Base-by-base conservation (phyloP, 2,329 filamentous ascomycete species). In the Pseudogymnoascus sp. region DNA sequence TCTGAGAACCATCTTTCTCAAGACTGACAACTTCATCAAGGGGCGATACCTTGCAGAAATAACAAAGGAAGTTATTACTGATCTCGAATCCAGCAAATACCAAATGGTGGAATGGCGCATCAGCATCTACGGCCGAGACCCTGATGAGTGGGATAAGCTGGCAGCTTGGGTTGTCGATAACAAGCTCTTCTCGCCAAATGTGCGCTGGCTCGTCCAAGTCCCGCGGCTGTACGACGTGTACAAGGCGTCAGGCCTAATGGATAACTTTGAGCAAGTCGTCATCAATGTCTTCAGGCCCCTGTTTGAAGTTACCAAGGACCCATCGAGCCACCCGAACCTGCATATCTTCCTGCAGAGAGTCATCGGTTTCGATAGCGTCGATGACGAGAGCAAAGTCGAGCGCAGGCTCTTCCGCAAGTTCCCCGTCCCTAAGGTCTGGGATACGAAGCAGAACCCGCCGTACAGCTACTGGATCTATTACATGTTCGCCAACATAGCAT, bases 391-490 rank as follows among this genome's bases (percentile, higher is more conserved):
- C 80, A 99, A 99, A 77, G 83, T 92, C 2, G 95, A 99, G 76
- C 87, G 93, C 29, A 88, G 95, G 19, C 83, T 97, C n/a, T 96
- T 92, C 78, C 89, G 88, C 72, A 99, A 99, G 74, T 99, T 96
- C 69, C 95, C 95, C 0, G 87, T 95, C 21, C 93, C 95, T 4
- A 89, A 87, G 66, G 86, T 87, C 62, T 99, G 95, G 95, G 84
- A 87, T 67, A 92, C 91, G 0, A 92, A 90, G 70, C 93, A 97
- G 75, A 99, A 99, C 72, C 95, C 95, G 13, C 95, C 95, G 0
- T 99, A 99, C 78, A 97, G 90, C 74, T 99, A 99, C 77, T 99
- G 95, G 95, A 90, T 97, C 72, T 99, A 99, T 77, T 96, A 96
- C 72, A 82, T 97, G 62, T 97, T 95, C 72, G 88, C 95, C 67